phyloP scores from a whole-genome alignment of 192 early-diverging fungal genomes.

The Globomyces pollinis-pini region DNA sequence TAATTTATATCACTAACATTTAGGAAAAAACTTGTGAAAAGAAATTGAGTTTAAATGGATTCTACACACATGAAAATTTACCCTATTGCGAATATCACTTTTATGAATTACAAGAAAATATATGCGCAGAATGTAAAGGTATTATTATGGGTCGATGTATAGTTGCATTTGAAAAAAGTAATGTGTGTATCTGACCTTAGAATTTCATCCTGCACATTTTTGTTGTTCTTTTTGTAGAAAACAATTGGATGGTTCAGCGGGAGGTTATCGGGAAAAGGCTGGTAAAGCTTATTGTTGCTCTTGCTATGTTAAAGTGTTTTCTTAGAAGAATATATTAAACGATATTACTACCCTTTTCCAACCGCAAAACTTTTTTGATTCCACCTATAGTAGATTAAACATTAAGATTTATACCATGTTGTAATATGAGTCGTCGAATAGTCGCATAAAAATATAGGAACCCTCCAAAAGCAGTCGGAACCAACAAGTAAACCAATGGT shows the following conservation, averaged over 20 bases:
- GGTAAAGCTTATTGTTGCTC: constrained; percentile 1
- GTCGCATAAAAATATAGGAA: constrained; percentile 8
- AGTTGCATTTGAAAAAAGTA: constrained; percentile 22
- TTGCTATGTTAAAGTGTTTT: constrained; percentile 9
- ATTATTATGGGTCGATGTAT: constrained; percentile 23
- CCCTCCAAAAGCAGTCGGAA: constrained; percentile 69
- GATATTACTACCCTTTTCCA: too few relatives aligned
- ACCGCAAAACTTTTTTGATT: too few relatives aligned
- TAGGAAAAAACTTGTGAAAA: constrained; percentile 20
- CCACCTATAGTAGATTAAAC: too few relatives aligned
- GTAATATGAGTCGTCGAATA: background rate
- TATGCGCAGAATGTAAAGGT: constrained; percentile 22
- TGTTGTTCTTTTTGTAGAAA: constrained; percentile 26
- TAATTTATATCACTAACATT: constrained; percentile 11
- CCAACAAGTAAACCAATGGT: constrained; percentile 68
- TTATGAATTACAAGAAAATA: constrained; percentile 13
- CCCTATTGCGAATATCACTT: constrained; percentile 32
- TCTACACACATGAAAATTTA: constrained; percentile 18
- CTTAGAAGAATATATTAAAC: too few relatives aligned
- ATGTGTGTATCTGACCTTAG: too few relatives aligned
- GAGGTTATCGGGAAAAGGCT: constrained; percentile 3
- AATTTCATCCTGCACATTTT: constrained; percentile 29
- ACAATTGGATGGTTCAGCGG: constrained; percentile 11
- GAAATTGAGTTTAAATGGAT: constrained; percentile 8
- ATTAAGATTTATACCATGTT: too few relatives aligned